Evolutionary conservation across 768 basidiomycete species (phyloP).

Genomic region (Boletales sp.): DNA sequence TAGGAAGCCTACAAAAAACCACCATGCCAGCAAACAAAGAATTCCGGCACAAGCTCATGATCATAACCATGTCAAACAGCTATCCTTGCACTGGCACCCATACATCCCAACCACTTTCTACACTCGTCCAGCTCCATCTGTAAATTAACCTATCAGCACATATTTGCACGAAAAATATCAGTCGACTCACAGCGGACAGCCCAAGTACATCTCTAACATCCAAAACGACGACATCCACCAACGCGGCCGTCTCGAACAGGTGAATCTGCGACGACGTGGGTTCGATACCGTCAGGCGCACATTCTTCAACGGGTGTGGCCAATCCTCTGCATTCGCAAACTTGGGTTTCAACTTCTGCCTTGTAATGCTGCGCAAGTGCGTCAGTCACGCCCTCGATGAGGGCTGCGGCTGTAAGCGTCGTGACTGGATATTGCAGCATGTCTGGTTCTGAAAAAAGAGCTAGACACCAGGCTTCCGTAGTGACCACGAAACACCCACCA

Average conservation of each 20-base stretch:
- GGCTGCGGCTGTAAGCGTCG: slow-evolving; percentile 51
- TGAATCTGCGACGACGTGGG: slow-evolving; percentile 10
- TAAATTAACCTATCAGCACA: slow-evolving; percentile 4
- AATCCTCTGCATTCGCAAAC: slow-evolving; percentile 5
- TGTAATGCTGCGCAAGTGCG: slow-evolving; percentile 37
- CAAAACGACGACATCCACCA: slow-evolving; percentile 14
- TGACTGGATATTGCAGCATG: slow-evolving; percentile 48
- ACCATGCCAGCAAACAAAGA: too few species aligned
- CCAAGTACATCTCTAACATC: slow-evolving; percentile 26
- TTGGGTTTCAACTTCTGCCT: slow-evolving; percentile 22
- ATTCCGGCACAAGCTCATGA: not conserved
- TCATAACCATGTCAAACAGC: not conserved
- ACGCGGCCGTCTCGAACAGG: slow-evolving; percentile 6
- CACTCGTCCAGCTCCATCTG: slow-evolving; percentile 27
- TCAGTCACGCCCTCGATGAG: slow-evolving; percentile 43
- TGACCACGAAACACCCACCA: slow-evolving; percentile 13
- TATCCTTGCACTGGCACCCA: slow-evolving; percentile 7
- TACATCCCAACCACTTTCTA: slow-evolving; percentile 16
- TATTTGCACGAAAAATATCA: too few species aligned
- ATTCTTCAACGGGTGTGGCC: not conserved
- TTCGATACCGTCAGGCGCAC: not conserved
- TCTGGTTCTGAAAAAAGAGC: slow-evolving; percentile 42
- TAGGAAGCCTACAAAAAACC: not conserved
- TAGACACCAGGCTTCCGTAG: not conserved
- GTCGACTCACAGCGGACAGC: slow-evolving; percentile 17